Base-by-base conservation (phyloP, 176 grass and related monocot species). In the Cenchrus purpureus region DNA sequence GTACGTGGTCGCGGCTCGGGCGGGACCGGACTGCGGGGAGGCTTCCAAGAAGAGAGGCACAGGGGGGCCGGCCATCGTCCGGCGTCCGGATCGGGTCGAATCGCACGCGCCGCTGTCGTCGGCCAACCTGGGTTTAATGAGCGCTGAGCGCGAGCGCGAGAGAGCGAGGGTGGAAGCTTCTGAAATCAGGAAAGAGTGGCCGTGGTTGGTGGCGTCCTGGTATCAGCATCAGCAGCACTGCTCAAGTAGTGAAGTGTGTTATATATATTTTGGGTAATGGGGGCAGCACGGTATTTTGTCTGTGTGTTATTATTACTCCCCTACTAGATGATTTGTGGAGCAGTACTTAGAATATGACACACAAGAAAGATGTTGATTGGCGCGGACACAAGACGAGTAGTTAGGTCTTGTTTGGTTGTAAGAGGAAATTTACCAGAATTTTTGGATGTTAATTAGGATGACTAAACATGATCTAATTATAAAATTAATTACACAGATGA, bases 31-130 rank as follows among this genome's bases (percentile, higher is more conserved):
- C 59, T 7, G n/a, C 28, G 32, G 42, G 87, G 88, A 86, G 73
- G 37, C 83, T 90, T 90, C 83, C 79, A 15, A 78, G 88, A 90
- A 86, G 79, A 82, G 56, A 66, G 73, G 22, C 22, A 25, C 22
- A 25, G 22, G 22, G 22, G 22, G 22, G 22, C 22, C 22, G 22
- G 22, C 22, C 22, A 25, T 25, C 22, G 72, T 8, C 8, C 14
- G 54, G 17, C n/a, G 46, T 1, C 53, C 50, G 19, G 51, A 58
- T 81, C 32, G 29, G 15, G 50, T 12, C 28, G 79, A 53, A 52
- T 69, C 32, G 71, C 5, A 1, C 12, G 77, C 9, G 15, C 0
- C 45, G 29, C 7, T 13, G 12, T 60, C 28, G 78, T 8, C 25
- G 29, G 63, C 78, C 11, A 13, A 50, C 58, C 76, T 22, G 17